Base-by-base conservation (phyloP, 495 filamentous ascomycete genomes). In the Symbiotaphrina buchneri region DNA sequence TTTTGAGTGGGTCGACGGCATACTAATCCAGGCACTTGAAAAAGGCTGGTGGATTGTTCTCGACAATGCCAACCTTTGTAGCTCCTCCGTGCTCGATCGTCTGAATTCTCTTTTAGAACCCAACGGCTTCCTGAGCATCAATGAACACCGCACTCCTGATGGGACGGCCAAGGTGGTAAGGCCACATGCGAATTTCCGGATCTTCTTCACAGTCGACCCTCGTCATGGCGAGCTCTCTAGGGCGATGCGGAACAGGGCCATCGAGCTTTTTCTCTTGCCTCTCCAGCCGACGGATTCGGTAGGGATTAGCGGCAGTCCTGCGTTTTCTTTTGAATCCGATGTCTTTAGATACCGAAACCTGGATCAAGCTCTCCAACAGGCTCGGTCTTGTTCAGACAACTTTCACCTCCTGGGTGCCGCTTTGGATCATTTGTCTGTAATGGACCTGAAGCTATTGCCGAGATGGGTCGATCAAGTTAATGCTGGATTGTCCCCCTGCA, bases 31-130 rank as follows among this genome's bases (percentile, higher is more conserved):
- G 37, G 85, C 90, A 29, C 56, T 95, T 6, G 67, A 85, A 42
- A 59, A 73, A 41, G 90, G 90, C 18, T 56, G 78, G 26, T 99
- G 90, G 90, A 57, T 99, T 28, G 69, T 95, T 17, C 68, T 99
- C 11, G 85, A 95, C 46, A 93, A 95, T 54, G 85, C 90, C 30
- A 99, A 99, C 42, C 59, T 95, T 10, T 99, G 90, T 47, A 92
- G 72, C 41, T 68, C 85, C 4, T 93, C 87, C 3, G 85, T 95
- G 7, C 67, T 99, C 2, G 90, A 99, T 46, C 63, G 90, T 42
- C 49, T 99, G 39, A 99, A 99, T 45, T 93, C 90, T 0, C 53
- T 99, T 21, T 72, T 93, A 1, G 90, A 99, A 48, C 79, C 79
- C 1, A 75, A 83, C 43, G 90, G 90, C 6, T 63, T 64, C 31